phyloP scores from a whole-genome alignment of 2,329 filamentous ascomycete species.

The Ambrosiella xylebori region DNA sequence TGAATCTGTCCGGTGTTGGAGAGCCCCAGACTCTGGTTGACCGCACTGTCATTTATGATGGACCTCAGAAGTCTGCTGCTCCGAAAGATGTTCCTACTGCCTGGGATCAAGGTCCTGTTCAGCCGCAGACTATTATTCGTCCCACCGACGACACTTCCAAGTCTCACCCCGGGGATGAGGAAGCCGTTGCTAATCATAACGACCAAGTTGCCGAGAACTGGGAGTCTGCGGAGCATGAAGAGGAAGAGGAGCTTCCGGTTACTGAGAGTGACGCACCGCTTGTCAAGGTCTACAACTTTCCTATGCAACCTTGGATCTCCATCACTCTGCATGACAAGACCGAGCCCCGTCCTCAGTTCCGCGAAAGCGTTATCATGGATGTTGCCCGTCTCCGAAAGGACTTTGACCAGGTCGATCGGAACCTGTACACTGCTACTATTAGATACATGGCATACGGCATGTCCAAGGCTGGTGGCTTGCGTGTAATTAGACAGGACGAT shows the following conservation, averaged over 20 bases:
- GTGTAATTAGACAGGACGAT: constrained; percentile 86
- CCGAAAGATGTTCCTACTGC: background rate
- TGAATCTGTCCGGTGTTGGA: constrained; percentile 1
- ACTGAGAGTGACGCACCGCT: constrained; percentile 10
- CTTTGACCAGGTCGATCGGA: constrained; percentile 92
- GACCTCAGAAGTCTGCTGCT: background rate
- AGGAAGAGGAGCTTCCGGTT: constrained; percentile 48
- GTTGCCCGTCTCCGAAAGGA: constrained; percentile 93
- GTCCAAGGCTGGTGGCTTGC: constrained; percentile 79
- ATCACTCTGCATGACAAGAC: constrained; percentile 53
- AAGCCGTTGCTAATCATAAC: background rate
- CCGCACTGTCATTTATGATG: constrained; percentile 1
- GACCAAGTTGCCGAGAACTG: constrained; percentile 57
- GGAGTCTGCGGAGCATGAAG: constrained; percentile 70
- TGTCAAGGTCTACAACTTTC: constrained; percentile 83
- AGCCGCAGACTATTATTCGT: background rate
- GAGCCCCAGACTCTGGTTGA: background rate
- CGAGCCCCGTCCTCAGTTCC: constrained; percentile 45
- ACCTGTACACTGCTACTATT: constrained; percentile 73
- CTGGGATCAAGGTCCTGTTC: constrained; percentile 1
- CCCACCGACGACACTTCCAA: constrained; percentile 8
- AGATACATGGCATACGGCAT: constrained; percentile 90
- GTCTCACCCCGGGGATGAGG: constrained; percentile 7
- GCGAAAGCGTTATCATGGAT: constrained; percentile 69
- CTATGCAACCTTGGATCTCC: constrained; percentile 88